Evolutionary conservation across 2,329 filamentous ascomycete species (phyloP).

Genomic region (Nemania diffusa): DNA sequence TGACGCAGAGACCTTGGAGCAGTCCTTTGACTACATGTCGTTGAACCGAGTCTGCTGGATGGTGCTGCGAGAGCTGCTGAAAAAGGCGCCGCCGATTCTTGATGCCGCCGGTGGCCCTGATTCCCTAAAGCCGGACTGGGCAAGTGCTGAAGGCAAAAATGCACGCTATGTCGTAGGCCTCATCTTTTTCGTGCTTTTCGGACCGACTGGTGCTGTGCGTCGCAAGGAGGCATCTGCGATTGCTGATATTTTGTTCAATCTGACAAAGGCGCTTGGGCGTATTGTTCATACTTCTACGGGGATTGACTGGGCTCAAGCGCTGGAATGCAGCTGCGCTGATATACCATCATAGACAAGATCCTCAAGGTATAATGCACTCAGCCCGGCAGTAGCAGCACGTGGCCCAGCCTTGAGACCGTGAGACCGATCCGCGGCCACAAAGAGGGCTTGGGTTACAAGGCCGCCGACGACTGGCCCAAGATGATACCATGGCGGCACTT

Average conservation of each 20-base stretch:
- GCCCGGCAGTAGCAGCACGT: no score
- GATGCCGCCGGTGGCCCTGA: background rate
- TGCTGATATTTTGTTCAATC: slow-evolving; percentile 10
- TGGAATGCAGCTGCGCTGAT: slow-evolving; percentile 16
- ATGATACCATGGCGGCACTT: no score
- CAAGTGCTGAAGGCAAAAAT: background rate
- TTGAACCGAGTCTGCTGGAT: slow-evolving; percentile 21
- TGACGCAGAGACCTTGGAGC: slow-evolving; percentile 14
- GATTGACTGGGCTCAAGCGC: slow-evolving; percentile 13
- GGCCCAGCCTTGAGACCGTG: no score
- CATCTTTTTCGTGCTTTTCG: slow-evolving; percentile 11
- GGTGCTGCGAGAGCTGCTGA: slow-evolving; percentile 16
- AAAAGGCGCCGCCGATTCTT: slow-evolving; percentile 11
- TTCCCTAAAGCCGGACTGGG: background rate
- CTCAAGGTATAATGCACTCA: no score
- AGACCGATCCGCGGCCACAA: no score
- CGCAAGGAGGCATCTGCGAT: slow-evolving; percentile 10
- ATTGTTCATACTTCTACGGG: slow-evolving; percentile 21
- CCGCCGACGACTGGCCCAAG: no score
- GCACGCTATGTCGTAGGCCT: background rate
- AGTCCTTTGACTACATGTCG: slow-evolving; percentile 20
- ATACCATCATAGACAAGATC: slow-evolving; percentile 6
- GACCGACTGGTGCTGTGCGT: background rate
- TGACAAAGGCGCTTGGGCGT: slow-evolving; percentile 9
- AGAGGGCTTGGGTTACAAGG: no score